These are phyloP conservation scores for Rugonectria rugulosa DNA, from an alignment of 2,329 filamentous ascomycete genomes.

Conservation along the genomic window DNA sequence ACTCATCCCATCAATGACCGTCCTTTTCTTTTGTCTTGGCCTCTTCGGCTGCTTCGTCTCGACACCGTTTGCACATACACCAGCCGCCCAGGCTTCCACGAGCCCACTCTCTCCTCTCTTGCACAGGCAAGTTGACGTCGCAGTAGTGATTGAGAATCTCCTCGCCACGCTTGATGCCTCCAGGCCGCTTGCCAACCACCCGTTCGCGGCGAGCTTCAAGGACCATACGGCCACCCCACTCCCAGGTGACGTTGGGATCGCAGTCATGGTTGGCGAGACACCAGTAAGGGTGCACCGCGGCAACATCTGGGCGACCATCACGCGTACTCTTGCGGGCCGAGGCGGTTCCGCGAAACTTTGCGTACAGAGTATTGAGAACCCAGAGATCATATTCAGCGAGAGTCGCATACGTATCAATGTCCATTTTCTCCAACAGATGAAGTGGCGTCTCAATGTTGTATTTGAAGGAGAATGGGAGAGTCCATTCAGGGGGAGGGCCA, in stretches of 20 bases:
- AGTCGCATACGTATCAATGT: constrained; percentile 74
- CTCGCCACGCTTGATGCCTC: constrained; percentile 77
- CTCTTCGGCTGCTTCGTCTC: constrained; percentile 76
- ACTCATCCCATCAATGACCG: constrained; percentile 15
- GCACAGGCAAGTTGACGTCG: constrained; percentile 79
- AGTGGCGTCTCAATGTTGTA: constrained; percentile 78
- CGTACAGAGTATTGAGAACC: constrained; percentile 90
- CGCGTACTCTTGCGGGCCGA: constrained; percentile 80
- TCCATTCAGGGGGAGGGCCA: constrained; percentile 67
- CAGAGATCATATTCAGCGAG: constrained; percentile 72
- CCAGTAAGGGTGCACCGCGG: constrained; percentile 94
- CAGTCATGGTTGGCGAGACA: constrained; percentile 97
- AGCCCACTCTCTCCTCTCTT: constrained; percentile 88
- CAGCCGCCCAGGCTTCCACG: constrained; percentile 84
- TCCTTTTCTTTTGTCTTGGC: constrained; percentile 44
- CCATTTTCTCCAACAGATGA: constrained; percentile 84
- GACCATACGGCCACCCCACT: constrained; percentile 83
- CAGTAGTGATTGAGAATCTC: constrained; percentile 96
- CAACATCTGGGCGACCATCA: constrained; percentile 87
- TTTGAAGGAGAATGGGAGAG: constrained; percentile 79
- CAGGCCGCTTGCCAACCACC: constrained; percentile 57
- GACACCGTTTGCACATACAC: constrained; percentile 86
- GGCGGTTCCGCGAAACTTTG: constrained; percentile 92
- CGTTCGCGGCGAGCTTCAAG: constrained; percentile 69
- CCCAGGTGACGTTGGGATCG: constrained; percentile 93